Percentiles rank a stretch among this genome's conserved stretches.
These are phyloP conservation scores for Trichoderma simmonsii DNA, from an alignment of 2,329 filamentous ascomycete species.

Conservation along the genomic window DNA sequence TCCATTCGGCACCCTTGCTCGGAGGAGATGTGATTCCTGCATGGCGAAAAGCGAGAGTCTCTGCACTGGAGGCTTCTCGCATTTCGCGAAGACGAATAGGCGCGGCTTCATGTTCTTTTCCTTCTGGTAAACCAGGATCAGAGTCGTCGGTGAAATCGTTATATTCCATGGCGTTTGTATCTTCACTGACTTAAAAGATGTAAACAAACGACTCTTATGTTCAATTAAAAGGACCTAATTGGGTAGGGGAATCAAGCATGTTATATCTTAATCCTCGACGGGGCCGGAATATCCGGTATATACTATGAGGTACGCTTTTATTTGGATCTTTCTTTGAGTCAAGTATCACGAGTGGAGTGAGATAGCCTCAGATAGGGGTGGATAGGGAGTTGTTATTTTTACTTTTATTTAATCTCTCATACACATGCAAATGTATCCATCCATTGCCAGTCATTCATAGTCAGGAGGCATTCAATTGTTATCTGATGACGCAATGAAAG, in stretches of 20 bases:
- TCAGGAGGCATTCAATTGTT: neutral
- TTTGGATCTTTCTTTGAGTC: neutral
- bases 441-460: neutral
- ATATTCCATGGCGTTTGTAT: neutral
- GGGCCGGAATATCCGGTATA: neutral
- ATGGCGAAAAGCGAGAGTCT: neutral
- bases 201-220: neutral
- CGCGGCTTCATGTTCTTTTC: neutral
- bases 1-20: neutral
- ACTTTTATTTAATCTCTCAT: neutral
- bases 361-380: neutral
- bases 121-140: neutral
- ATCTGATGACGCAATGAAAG: neutral
- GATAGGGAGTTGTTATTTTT: neutral
- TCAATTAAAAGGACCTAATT: neutral
- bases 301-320: neutral
- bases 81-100: neutral
- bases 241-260: neutral
- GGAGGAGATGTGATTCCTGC: neutral
- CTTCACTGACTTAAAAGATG: neutral
- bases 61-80: neutral
- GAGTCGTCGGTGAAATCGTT: neutral
- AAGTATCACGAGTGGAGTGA: neutral
- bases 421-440: neutral
- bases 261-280: neutral